Evolutionary conservation across 192 early-diverging fungal genomes (phyloP).

Genomic region (Jimgerdemannia flammicorona): DNA sequence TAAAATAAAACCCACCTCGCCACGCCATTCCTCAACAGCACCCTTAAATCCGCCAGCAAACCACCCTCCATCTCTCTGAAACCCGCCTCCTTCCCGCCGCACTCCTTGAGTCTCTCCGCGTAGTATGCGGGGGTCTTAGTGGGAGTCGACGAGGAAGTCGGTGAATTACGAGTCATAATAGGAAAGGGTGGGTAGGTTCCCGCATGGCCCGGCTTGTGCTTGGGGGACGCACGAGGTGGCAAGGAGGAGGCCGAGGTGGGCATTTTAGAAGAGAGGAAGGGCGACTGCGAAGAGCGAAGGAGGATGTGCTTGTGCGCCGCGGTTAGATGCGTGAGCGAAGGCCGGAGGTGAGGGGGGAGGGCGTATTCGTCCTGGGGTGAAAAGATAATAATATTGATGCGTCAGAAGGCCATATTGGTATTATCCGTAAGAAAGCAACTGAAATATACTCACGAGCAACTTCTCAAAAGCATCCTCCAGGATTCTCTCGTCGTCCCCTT

Average conservation of each 20-base stretch:
- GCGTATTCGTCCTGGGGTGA: not conserved
- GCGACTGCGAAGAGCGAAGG: not conserved
- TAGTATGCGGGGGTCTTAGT: not conserved
- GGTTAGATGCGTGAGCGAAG: not conserved
- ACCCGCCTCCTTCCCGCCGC: not conserved
- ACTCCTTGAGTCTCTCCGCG: not conserved
- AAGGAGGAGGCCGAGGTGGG: not conserved
- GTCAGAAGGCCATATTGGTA: not conserved
- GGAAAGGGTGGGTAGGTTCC: not conserved
- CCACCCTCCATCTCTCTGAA: not conserved
- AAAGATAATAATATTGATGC: not conserved
- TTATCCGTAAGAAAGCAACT: not conserved
- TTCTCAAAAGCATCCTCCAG: conserved; percentile 4
- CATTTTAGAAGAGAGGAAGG: not conserved
- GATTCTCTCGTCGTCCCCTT: not conserved
- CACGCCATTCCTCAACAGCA: not conserved
- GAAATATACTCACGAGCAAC: not conserved
- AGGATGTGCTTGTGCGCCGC: not conserved
- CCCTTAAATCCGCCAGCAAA: not conserved
- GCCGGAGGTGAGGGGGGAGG: not conserved
- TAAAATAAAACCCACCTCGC: not conserved
- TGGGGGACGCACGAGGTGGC: not conserved
- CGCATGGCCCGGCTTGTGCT: not conserved
- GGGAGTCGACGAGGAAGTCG: not conserved
- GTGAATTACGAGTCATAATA: not conserved